Evolutionary conservation across 2,329 filamentous ascomycete species (phyloP), one percentile per base, ranked within the genome.

Genomic region (Macrophomina pseudophaseolina): DNA sequence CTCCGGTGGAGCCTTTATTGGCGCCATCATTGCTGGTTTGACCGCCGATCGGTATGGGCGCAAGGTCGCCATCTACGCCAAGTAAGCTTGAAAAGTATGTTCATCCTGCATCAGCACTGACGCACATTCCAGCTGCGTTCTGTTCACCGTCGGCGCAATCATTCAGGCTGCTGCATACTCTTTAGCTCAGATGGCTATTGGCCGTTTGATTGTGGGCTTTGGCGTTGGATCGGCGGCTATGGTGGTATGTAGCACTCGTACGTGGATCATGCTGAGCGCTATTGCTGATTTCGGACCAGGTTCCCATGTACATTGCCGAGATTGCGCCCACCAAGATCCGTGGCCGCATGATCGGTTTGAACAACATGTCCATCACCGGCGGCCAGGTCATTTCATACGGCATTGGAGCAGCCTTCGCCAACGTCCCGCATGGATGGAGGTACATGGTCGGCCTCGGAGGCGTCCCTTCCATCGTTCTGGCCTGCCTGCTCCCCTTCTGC

Each of bases 371-470:
- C 65, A 79, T 70, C 66, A 75, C 69, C 46, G 71, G 73, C 51
- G 75, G 75, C 4, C 74, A 77, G 56, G 67, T 77, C 3, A 68
- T 78, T 11, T 72, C 72, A 5, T 74, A 72, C 51, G 72, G 70
- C 9, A 70, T 77, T 49, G 74, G 73, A 40, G 75, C 75, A 3
- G 75, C 68, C 1, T 75, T 78, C 48, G 72, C 73, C 2, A 60
- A 80, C 2, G 78, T 83, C 0, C 68, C 73, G 8, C 72, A 79
- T n/a, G 82, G 81, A n/a, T 85, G 83, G 84, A 71, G 83, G 65
- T 82, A 79, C 49, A 84, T 85, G 79, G 82, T 84, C 3, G 83
- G 79, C 0, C 74, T 81, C 1, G 83, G 83, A 23, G 84, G 75
- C 3, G 64, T 83, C 1, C 84, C 84, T 2, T 77, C 83, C 1